phyloP scores from a whole-genome alignment of 768 basidiomycete genomes.

The Punctularia strigosozonata region DNA sequence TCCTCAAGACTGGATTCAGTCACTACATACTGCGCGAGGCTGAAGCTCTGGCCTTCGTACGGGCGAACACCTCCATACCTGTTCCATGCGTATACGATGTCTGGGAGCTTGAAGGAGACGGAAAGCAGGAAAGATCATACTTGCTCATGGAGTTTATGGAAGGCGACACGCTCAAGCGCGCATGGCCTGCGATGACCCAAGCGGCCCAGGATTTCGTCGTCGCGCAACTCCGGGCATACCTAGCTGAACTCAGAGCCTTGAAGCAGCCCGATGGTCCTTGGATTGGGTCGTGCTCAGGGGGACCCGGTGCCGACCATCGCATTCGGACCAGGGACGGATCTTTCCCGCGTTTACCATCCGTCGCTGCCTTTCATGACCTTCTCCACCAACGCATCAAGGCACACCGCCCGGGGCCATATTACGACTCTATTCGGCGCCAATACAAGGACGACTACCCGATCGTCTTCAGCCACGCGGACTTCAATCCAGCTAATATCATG shows the following conservation, averaged over 20 bases:
- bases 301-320: neutral
- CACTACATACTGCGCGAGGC: too few species aligned
- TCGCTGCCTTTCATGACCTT: conserved; percentile 6
- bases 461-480: conserved; percentile 15
- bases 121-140: neutral
- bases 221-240: conserved; percentile 2
- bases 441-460: conserved; percentile 1
- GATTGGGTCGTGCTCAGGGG: neutral
- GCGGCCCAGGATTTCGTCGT: neutral
- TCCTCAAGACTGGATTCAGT: too few species aligned
- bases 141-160: conserved; percentile 13
- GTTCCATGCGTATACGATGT: conserved; percentile 11
- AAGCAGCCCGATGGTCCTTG: conserved; percentile 6
- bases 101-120: conserved; percentile 1
- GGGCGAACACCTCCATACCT: conserved; percentile 13
- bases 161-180: conserved; percentile 3
- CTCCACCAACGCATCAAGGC: conserved; percentile 1
- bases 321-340: neutral
- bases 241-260: conserved; percentile 9
- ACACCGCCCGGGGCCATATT: conserved; percentile 1
- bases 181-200: neutral
- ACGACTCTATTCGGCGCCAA: conserved; percentile 1
- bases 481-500: conserved; percentile 14
- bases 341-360: conserved; percentile 3
- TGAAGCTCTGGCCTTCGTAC: conserved; percentile 10